Evolutionary conservation across 164 flowering plant genomes (phyloP), one percentile per base, ranked within the genome.

Genomic region (Piper longum): DNA sequence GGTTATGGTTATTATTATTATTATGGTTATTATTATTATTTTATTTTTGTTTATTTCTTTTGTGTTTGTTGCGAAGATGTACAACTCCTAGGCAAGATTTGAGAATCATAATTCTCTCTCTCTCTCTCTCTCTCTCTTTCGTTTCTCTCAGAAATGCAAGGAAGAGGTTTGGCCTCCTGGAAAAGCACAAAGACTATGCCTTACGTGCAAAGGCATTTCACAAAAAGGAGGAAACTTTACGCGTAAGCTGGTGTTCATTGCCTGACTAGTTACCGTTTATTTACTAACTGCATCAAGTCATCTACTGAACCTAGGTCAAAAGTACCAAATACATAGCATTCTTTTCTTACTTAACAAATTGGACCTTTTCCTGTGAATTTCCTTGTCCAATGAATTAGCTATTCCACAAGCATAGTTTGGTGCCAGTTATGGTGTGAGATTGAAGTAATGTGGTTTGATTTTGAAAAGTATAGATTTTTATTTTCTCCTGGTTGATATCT

Each of bases 161-260:
- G 73, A 87, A 74, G 67, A 85, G 78, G 64, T 87, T 82, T 71
- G 96, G 95, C 57, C 69, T 85, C 57, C 92, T 88, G 52, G 96
- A 91, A 56, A 91, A 91, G 68, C 96, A 85, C 73, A 91, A 91
- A 74, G 98, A 91, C 69, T 87, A 91, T 82, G 84, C 81, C 41
- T 62, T 76, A n/a, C 84, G 96, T 56, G 96, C 98, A 1, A 61
- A 72, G 43, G 80, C 80, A 8, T 88, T 55, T 71, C 98, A 88
- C 72, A 67, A 67, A 44, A 88, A 91, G 60, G 83, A 88, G 76
- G 83, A 85, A 26, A n/a, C 84, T 41, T 41, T 87, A 59, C 82
- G 54, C 82, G 97, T 85, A 79, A 8, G 39, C 19, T 4, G 43
- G 18, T 57, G 26, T 19, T n/a, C 7, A 4, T 9, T 60, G 44